phyloP scores from a whole-genome alignment of 352 stramenopile species.

The Phytophthora quininea region DNA sequence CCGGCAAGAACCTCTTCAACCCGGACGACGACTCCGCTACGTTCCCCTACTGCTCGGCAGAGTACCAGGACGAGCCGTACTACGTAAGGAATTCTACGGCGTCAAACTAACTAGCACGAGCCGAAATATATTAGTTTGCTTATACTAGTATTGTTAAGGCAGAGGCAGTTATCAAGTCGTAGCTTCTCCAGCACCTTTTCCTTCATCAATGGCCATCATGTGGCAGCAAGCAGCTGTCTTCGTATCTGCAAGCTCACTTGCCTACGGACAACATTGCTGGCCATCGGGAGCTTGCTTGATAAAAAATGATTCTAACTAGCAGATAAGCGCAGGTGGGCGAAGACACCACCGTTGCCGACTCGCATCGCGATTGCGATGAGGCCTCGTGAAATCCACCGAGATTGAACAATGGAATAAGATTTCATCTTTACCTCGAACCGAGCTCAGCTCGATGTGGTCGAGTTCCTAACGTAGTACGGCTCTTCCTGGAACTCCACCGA shows the following conservation, averaged over 20 bases:
- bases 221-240: no score
- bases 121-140: neutral
- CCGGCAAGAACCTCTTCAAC: conserved; percentile 16
- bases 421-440: neutral
- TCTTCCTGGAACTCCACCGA: neutral
- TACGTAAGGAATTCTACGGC: neutral
- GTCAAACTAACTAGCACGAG: conserved; percentile 17
- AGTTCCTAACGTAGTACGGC: neutral
- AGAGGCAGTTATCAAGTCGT: no score
- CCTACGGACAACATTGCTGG: no score
- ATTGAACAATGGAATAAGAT: neutral
- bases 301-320: no score
- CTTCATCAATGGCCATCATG: no score
- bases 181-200: no score
- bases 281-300: no score
- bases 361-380: no score
- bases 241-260: no score
- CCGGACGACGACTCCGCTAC: neutral
- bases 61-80: conserved; percentile 2
- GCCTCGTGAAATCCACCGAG: neutral
- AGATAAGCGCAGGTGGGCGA: no score
- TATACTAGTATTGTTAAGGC: no score
- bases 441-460: neutral
- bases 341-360: no score
- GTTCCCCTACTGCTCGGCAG: neutral